Percentiles rank a stretch among this genome's conserved stretches.
These are phyloP conservation scores for Fraxinus dipetala DNA, from an alignment of 305 asterid genomes.

Conservation along the genomic window DNA sequence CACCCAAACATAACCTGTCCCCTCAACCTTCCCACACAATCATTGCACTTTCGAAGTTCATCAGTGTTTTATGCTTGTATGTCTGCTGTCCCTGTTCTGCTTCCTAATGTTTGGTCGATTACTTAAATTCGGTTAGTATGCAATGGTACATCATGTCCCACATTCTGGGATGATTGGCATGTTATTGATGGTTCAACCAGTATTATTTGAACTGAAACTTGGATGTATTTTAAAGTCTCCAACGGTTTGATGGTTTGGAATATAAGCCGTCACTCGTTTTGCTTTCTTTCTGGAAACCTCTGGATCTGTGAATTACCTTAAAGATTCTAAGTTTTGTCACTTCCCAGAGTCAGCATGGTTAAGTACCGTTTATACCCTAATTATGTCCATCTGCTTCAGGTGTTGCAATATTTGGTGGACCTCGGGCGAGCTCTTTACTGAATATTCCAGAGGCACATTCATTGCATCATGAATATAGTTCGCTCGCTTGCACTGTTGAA, in stretches of 20 bases:
- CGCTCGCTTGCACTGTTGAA: conserved; percentile 95
- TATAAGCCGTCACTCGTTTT: background rate
- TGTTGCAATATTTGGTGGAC: conserved; percentile 73
- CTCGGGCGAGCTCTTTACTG: conserved; percentile 66
- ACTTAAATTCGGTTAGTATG: background rate
- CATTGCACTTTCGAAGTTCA: background rate
- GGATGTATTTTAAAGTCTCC: background rate
- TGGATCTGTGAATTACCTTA: background rate
- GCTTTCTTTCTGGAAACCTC: background rate
- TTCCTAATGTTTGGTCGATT: background rate
- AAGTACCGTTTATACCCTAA: background rate
- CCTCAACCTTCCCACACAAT: background rate
- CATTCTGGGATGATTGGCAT: conserved; percentile 1
- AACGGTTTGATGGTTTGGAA: background rate
- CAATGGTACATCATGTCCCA: background rate
- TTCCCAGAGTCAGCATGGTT: background rate
- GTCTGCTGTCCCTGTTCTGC: background rate
- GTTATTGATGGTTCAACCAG: background rate
- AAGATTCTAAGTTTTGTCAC: background rate
- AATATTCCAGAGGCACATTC: conserved; percentile 72
- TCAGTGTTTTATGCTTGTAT: background rate
- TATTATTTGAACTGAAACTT: background rate
- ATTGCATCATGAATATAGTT: conserved; percentile 88
- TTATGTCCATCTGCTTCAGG: conserved; percentile 43
- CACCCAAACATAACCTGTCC: background rate